Conservation (phyloP, 495 filamentous ascomycete genomes). For the Aspergillus biplanus region DNA sequence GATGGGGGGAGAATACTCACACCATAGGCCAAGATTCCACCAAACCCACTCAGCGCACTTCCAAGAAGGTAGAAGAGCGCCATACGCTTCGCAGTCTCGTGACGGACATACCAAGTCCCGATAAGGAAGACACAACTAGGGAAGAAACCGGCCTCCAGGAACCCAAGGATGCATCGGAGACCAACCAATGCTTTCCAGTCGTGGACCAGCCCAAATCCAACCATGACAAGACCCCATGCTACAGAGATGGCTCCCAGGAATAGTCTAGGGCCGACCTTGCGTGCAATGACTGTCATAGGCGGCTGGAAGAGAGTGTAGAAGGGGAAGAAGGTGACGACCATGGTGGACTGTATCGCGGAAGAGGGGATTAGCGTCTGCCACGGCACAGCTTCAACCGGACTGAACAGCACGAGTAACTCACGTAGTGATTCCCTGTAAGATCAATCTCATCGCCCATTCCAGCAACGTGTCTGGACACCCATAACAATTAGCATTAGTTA, state of each 20-base stretch:
- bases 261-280: conserved; percentile 58
- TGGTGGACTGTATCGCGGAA: conserved; percentile 10
- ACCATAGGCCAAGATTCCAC: conserved; percentile 61
- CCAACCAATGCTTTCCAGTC: conserved; percentile 52
- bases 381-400: background rate
- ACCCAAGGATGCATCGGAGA: conserved; percentile 58
- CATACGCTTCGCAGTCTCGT: conserved; percentile 61
- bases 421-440: conserved; percentile 18
- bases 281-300: conserved; percentile 45
- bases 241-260: conserved; percentile 53
- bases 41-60: conserved; percentile 56
- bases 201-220: conserved; percentile 58
- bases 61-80: conserved; percentile 56
- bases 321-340: conserved; percentile 22
- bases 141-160: conserved; percentile 63
- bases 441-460: conserved; percentile 16
- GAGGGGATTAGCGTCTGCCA: background rate
- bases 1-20: no score
- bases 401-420: background rate
- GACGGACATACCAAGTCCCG: conserved; percentile 59
- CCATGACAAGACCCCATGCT: conserved; percentile 47
- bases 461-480: conserved; percentile 11
- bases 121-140: conserved; percentile 59
- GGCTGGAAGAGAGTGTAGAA: conserved; percentile 27
- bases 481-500: background rate